A percentile compares a stretch with the other conserved stretches of the same genome.
Conservation (phyloP, 2,329 filamentous ascomycete species). For the Calonectria pteridis region DNA sequence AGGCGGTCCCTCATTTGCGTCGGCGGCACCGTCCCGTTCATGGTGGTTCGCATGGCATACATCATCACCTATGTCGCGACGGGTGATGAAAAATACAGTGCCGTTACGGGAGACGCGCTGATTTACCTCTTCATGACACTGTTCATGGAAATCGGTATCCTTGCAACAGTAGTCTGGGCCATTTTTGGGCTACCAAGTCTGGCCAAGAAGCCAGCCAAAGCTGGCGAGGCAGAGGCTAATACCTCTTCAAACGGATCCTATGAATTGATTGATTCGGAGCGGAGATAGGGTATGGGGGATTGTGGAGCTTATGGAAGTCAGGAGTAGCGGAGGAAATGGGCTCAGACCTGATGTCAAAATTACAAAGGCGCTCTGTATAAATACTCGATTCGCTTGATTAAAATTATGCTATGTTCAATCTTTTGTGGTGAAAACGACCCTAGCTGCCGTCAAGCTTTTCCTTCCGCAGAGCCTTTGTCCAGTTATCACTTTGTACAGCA, state of each 20-base stretch:
- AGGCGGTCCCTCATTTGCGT: background rate
- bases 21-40: background rate
- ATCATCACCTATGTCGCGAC: background rate
- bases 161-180: background rate
- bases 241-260: background rate
- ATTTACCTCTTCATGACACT: background rate
- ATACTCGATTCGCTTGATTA: background rate
- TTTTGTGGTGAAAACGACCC: too few relatives aligned
- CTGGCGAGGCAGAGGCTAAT: background rate
- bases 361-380: background rate
- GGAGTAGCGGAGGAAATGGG: too few relatives aligned
- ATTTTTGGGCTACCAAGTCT: background rate
- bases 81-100: background rate
- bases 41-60: slow-evolving; percentile 1
- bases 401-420: background rate
- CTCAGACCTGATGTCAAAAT: background rate
- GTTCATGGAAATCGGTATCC: background rate
- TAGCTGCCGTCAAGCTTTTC: too few relatives aligned
- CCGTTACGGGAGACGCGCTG: background rate
- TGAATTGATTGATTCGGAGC: background rate
- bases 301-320: too few relatives aligned
- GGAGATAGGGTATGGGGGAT: background rate
- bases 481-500: too few relatives aligned
- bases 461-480: too few relatives aligned
- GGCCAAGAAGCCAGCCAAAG: background rate